Evolutionary conservation across 208 protist genomes (phyloP), one percentile per base, ranked within the genome.

Genomic region (Trypanosoma scelopori): DNA sequence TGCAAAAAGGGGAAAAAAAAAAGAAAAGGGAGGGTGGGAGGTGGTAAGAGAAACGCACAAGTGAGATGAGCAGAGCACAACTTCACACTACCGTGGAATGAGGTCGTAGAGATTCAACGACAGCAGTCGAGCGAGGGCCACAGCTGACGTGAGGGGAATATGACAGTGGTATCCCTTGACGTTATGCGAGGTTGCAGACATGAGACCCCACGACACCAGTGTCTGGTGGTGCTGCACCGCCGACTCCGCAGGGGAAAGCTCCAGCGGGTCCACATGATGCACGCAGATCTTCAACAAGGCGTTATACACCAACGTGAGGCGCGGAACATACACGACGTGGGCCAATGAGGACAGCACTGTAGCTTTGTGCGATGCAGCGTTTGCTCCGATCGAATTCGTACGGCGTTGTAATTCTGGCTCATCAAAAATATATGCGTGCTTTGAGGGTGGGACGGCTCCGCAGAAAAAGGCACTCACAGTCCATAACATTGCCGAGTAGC

Each of bases 391-490:
- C 55, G 59, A 47, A 28, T 25, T 55, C 49, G 49, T 63, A 42
- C 66, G 65, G 5, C 30, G 51, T n/a, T 32, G 47, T 49, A 59
- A 50, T 53, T 57, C 53, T 43, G 48, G 46, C 71, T 52, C 60
- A 28, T 39, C 61, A 53, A 94, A 85, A 15, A 88, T 81, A 57
- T 81, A 62, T 23, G 78, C 69, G 49, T 91, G 83, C 60, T 85
- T 81, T 42, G 72, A 69, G 41, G 74, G 74, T 39, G 86, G 84
- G 23, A 95, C 84, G 5, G 84, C 82, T 15, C 89, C 89, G 42
- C 74, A 78, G 73, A 93, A 95, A 62, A 95, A 95, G 28, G 82
- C 74, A 39, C 80, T 79, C 27, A 93, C 82, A 45, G 86, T 82
- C 50, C 92, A 78, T 62, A 95, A 68, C 61, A 91, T 85, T 2